Evolutionary conservation across 2,329 filamentous ascomycete species (phyloP).

Genomic region (Exophiala lecanii-corni): DNA sequence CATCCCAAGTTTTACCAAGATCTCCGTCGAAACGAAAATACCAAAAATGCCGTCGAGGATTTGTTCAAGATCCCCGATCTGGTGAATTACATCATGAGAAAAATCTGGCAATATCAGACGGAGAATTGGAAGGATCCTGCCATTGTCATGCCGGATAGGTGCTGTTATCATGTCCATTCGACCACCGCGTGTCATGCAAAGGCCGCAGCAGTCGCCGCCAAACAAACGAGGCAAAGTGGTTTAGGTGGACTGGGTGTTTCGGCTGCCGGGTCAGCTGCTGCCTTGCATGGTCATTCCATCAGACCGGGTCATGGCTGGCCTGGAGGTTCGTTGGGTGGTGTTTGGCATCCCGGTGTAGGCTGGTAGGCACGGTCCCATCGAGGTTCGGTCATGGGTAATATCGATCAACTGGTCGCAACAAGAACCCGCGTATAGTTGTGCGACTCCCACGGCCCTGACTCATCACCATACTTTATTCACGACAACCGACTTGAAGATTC

Average conservation of each 20-base stretch:
- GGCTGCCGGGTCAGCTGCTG: not conserved
- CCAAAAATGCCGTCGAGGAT: slow-evolving; percentile 15
- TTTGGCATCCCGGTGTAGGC: slow-evolving; percentile 19
- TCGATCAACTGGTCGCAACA: too few species aligned
- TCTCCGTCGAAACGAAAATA: slow-evolving; percentile 12
- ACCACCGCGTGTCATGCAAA: slow-evolving; percentile 14
- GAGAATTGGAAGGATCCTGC: slow-evolving; percentile 20
- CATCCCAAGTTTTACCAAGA: slow-evolving; percentile 18
- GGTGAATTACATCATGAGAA: slow-evolving; percentile 19
- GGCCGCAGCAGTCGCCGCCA: slow-evolving; percentile 1
- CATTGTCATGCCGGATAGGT: slow-evolving; percentile 7
- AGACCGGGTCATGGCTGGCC: slow-evolving; percentile 11
- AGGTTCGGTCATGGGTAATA: too few species aligned
- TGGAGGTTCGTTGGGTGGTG: slow-evolving; percentile 10
- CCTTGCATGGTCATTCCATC: slow-evolving; percentile 4
- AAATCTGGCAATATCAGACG: slow-evolving; percentile 19
- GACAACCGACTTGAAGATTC: too few species aligned
- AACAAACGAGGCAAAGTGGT: not conserved
- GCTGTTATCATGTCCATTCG: slow-evolving; percentile 20
- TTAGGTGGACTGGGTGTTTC: not conserved
- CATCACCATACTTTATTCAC: too few species aligned
- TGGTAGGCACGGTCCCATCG: slow-evolving; percentile 10
- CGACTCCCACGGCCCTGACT: too few species aligned
- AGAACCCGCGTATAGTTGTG: too few species aligned
- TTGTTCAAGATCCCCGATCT: slow-evolving; percentile 19